phyloP scores from a whole-genome alignment of 108 stramenopile species.

The Schizochytrium sp. region DNA sequence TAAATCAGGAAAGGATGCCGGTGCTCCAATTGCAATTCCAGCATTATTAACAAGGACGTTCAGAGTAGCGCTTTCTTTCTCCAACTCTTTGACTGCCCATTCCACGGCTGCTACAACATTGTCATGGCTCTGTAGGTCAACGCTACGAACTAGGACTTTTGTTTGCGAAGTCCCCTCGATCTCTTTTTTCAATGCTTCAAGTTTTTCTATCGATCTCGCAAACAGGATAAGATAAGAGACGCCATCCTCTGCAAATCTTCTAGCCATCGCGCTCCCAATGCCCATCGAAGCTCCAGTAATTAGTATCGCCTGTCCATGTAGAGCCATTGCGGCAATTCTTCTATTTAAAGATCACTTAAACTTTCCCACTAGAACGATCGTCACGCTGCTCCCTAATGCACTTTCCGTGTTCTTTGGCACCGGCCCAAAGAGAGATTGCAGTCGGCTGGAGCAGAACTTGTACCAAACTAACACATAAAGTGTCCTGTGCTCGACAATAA shows the following conservation, averaged over 20 bases:
- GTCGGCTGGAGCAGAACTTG: too few species aligned
- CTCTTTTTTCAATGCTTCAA: neutral
- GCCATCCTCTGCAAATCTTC: neutral
- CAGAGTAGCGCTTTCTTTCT: neutral
- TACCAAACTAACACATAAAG: too few species aligned
- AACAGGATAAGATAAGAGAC: neutral
- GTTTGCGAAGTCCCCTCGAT: neutral
- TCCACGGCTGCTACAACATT: neutral
- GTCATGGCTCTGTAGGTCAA: neutral
- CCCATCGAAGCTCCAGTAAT: constrained; percentile 30
- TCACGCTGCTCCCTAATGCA: too few species aligned
- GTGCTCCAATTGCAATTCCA: neutral
- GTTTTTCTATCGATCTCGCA: constrained; percentile 3
- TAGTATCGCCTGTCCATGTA: neutral
- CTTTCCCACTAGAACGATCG: too few species aligned
- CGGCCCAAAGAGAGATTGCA: too few species aligned
- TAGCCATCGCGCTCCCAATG: constrained; percentile 6
- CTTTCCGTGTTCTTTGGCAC: too few species aligned
- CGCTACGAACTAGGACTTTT: neutral
- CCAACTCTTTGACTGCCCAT: neutral
- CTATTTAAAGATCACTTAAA: too few species aligned
- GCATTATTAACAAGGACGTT: constrained; percentile 13
- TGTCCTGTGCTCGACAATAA: too few species aligned
- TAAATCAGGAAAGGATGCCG: constrained; percentile 11
- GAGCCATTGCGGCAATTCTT: neutral